Base-by-base conservation (phyloP, 768 basidiomycete genomes). In the Macrolepiota fuliginosa region DNA sequence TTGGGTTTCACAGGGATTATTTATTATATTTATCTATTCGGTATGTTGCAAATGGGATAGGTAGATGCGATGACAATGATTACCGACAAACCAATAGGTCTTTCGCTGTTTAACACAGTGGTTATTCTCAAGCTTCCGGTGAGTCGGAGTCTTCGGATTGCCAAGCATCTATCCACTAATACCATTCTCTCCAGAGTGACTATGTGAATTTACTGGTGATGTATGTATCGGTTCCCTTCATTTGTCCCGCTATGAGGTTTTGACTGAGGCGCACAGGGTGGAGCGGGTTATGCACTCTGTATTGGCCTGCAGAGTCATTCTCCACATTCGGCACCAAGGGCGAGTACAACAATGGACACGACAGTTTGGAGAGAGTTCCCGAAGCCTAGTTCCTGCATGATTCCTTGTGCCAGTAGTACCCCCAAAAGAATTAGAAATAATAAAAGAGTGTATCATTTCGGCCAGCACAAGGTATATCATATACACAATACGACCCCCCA, bases 281-380 rank as follows among this genome's bases (percentile, higher is more conserved):
- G 60, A 61, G 45, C 60, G 60, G 46, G 60, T 55, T 17, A 17
- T 61, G 10, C 60, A 61, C 29, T 61, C 60, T 25, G 60, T 61
- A 7, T 25, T 61, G 19, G 60, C 60, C 6, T 61, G 60, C 25
- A 61, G 60, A 49, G 60, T 61, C 19, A 22, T 61, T n/a, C 53
- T 61, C 35, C 60, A 61, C 22, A 61, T 61, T 19, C 60, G 60
- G 24, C 35, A 55, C 37, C 60, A 54, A 49, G 60, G 53, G 15
- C 45, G 35, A 42, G 24, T 61, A 13, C 60, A 61, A 29, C 60
- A 61, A 39, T 7, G 9, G 11, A 22, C 22, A 5, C 36, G 42
- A 25, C 60, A 54, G 12, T 19, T 55, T 17, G 45, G 24, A 29
- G 60, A 54, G 27, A 36, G 25, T 2, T 36, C 17, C 50, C 39